Percentiles rank a stretch among this genome's conserved stretches.
Conservation (phyloP, 345 rosid species). For the Boechera stricta region DNA sequence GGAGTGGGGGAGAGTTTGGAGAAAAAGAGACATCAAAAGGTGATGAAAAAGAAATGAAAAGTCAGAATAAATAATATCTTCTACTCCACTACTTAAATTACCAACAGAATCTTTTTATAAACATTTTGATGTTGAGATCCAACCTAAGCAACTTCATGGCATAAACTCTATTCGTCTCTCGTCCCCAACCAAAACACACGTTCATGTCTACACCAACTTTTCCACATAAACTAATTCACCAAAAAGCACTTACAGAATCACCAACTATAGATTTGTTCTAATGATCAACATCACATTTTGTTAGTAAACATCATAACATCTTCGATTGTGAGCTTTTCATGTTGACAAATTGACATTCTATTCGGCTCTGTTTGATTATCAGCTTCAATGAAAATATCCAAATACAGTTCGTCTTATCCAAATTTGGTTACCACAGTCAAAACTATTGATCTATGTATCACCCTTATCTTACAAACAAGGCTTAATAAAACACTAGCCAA, state of each 20-base stretch:
- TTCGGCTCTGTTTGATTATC: neutral
- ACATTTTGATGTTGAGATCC: constrained; percentile 44
- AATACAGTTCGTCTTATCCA: neutral
- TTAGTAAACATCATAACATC: constrained; percentile 6
- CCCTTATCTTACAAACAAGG: constrained; percentile 31
- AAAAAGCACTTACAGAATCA: neutral
- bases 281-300: constrained; percentile 1
- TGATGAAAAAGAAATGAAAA: constrained; percentile 15
- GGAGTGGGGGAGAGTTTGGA: constrained; percentile 53
- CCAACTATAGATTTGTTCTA: neutral
- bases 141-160: constrained; percentile 39
- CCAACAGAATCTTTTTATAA: constrained; percentile 36
- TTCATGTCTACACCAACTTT: constrained; percentile 22
- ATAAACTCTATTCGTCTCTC: constrained; percentile 21
- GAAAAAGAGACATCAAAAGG: constrained; percentile 47
- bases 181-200: constrained; percentile 15
- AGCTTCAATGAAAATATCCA: neutral
- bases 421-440: neutral
- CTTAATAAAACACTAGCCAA: constrained; percentile 21
- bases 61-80: constrained; percentile 40
- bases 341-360: neutral
- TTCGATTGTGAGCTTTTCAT: neutral
- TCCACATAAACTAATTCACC: constrained; percentile 13
- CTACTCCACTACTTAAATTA: constrained; percentile 46
- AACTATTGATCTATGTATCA: constrained; percentile 3